Evolutionary conservation across 768 basidiomycete species (phyloP), one percentile per base, ranked within the genome.

Genomic region (Ephemerocybe angulata): DNA sequence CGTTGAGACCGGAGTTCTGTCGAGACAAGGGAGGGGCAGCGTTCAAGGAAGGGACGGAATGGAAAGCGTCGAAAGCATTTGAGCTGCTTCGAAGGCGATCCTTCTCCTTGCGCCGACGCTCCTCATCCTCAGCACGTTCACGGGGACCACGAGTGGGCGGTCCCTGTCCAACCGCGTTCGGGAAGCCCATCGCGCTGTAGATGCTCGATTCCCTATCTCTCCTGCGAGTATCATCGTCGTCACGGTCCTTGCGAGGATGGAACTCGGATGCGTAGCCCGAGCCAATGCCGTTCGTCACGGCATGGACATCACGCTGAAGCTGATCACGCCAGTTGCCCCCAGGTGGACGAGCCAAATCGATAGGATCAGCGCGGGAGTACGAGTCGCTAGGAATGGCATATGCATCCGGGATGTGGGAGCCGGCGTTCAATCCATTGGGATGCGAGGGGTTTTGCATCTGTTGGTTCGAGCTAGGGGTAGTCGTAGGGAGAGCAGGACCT

Each of bases 61-160:
- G 86, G 73, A 92, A 93, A 1, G 89, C 86, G 62, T 93, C 90
- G 64, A 82, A 92, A 1, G 87, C 80, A 22, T 75, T 72, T 2
- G 79, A 64, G 59, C 74, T 72, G 40, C 65, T 69, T 24, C 80
- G 70, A 28, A 72, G 70, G 31, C 78, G 75, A 56, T 79, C 79
- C 66, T 80, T 85, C 64, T 76, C 79, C 63, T 80, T 81, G 61
- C 75, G 68, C 46, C 76, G 69, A 53, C 85, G 73, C 60, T 77
- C 69, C 28, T 86, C 85, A 13, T 86, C 85, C 49, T 86, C 79
- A 10, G 76, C 77, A 8, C 85, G 79, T 60, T 86, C 87, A 25
- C 86, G 75, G 6, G 80, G 74, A 13, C 83, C 83, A n/a, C 87
- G 72, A 30, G 68, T 71, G 4, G 55, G 58, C 54, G 60, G 64